Evolutionary conservation across 1,139 yeast genomes (phyloP), one percentile per base, ranked within the genome.

Genomic region (Saccharomyces pastorianus): DNA sequence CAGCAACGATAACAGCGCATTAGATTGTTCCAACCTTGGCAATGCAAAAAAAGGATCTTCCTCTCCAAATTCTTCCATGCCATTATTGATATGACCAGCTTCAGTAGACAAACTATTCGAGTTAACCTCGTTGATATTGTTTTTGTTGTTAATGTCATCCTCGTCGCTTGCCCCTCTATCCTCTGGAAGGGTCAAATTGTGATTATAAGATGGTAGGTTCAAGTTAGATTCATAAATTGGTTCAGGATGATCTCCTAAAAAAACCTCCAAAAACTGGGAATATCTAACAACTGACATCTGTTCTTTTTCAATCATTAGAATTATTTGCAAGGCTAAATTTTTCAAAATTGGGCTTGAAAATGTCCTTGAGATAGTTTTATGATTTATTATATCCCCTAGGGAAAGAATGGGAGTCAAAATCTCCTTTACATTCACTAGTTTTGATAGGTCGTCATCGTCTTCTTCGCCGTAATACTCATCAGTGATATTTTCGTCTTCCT

Each of bases 241-340:
- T 51, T 76, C 77, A 65, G 96, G 88, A 68, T 88, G 93, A 65
- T 91, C 97, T 9, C 97, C 96, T 53, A 90, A 76, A 64, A 91
- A 82, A 1, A 87, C 83, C 59, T 85, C 88, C 71, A 91, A 77
- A 50, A 91, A 73, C 61, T 82, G 81, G 51, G 86, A 80, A 56
- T 90, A 75, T 69, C 84, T 81, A 56, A 84, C 82, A 25, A 88
- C 85, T 48, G 84, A 85, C 41, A 78, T 76, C 64, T 89, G 96
- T 65, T 91, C 98, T 48, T 81, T 79, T 64, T 87, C 91, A 53
- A 93, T 85, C 57, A 85, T 74, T 54, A 85, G 85, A 47, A 91
- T 81, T 42, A 93, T 82, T 59, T 89, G 88, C 44, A 73, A 73
- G 0, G 96, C 86, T 61, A 91, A 69, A 32, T 73, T 77, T 62